phyloP scores from a whole-genome alignment of 2,329 filamentous ascomycete species.

The Colletotrichum sansevieriae region DNA sequence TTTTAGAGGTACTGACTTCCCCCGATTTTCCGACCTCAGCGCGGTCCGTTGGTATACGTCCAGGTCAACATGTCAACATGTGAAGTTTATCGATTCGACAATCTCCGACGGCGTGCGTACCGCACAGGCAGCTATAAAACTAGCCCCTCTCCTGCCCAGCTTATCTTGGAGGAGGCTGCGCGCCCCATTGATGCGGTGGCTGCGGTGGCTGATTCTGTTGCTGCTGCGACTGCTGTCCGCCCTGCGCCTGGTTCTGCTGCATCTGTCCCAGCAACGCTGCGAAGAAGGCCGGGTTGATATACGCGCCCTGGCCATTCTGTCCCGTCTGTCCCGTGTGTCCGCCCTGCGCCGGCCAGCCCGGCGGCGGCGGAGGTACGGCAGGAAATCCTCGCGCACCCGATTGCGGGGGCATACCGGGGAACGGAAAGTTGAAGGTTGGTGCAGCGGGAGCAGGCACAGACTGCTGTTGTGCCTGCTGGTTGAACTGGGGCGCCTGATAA shows the following conservation, averaged over 20 bases:
- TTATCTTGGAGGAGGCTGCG: constrained; percentile 29
- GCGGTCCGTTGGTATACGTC: neutral
- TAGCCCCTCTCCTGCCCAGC: neutral
- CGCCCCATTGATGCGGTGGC: constrained; percentile 36
- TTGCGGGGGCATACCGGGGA: constrained; percentile 58
- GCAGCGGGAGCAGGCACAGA: constrained; percentile 46
- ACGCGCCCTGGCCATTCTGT: constrained; percentile 57
- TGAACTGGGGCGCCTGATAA: constrained; percentile 43
- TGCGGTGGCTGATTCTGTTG: constrained; percentile 47
- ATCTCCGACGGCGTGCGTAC: neutral
- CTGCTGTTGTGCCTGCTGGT: constrained; percentile 45
- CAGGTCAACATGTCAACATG: neutral
- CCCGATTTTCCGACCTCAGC: neutral
- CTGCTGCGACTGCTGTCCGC: constrained; percentile 46
- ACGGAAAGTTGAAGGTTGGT: constrained; percentile 59
- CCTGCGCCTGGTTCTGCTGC: constrained; percentile 49
- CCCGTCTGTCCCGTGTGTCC: constrained; percentile 49
- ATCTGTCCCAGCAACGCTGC: constrained; percentile 62
- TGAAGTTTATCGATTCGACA: neutral
- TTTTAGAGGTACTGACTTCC: constrained; percentile 4
- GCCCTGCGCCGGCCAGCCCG: constrained; percentile 51
- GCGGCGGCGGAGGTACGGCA: constrained; percentile 58
- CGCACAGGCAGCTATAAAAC: neutral
- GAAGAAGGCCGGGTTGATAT: constrained; percentile 71
- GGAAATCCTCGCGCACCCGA: constrained; percentile 49